Evolutionary conservation across 1,284 basidiomycete species (phyloP).

Genomic region (Leccinum pachyderme): DNA sequence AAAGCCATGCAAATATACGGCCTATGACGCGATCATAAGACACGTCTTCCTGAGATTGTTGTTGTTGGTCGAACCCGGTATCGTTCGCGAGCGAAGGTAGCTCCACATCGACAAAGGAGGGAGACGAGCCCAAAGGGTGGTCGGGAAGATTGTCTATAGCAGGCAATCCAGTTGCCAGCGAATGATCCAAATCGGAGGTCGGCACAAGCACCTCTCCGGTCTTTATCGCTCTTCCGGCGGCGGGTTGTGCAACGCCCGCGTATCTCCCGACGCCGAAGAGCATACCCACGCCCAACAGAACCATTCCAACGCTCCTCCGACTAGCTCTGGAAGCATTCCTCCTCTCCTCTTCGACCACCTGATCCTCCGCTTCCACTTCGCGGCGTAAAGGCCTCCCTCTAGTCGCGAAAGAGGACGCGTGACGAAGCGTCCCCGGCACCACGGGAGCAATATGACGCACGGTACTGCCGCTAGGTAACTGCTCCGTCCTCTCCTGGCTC

Average conservation of each 20-base stretch:
- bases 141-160: background rate
- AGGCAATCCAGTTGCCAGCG: conserved; percentile 8
- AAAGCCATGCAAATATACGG: conserved; percentile 88
- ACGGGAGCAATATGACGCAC: conserved; percentile 27
- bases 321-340: conserved; percentile 56
- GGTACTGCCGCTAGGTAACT: conserved; percentile 41
- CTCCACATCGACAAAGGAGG: conserved; percentile 17
- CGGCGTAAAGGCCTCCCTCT: conserved; percentile 49
- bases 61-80: conserved; percentile 20
- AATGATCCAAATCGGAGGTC: conserved; percentile 15
- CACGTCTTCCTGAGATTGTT: conserved; percentile 32
- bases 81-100: conserved; percentile 20
- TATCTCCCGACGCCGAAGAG: conserved; percentile 64
- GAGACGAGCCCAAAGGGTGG: background rate
- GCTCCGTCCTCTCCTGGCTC: conserved; percentile 58
- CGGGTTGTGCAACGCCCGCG: conserved; percentile 31
- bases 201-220: conserved; percentile 36
- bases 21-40: conserved; percentile 68
- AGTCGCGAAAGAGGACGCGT: conserved; percentile 31
- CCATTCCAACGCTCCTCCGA: conserved; percentile 63
- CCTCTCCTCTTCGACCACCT: conserved; percentile 27
- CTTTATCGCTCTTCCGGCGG: conserved; percentile 25
- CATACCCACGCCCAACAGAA: conserved; percentile 70
- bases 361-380: conserved; percentile 28
- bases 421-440: conserved; percentile 34